A percentile compares a stretch with the other conserved stretches of the same genome.
Conservation (phyloP, 2,329 filamentous ascomycete genomes). For the Davidsoniella neocaledoniae region DNA sequence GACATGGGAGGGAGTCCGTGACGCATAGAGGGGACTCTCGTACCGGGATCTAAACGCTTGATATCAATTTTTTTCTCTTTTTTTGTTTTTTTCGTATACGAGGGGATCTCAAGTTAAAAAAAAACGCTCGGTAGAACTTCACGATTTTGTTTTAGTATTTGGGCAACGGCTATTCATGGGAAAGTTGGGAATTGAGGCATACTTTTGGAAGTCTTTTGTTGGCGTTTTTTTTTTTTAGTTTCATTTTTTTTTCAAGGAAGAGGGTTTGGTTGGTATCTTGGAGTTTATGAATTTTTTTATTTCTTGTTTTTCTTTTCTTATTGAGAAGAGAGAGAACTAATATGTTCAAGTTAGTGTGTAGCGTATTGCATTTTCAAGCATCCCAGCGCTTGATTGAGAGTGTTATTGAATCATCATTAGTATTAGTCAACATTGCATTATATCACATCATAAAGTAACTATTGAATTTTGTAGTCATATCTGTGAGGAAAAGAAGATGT, state of each 20-base stretch:
- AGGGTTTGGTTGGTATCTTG: not conserved
- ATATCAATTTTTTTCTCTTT: not conserved
- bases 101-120: not conserved
- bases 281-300: slow-evolving; percentile 6
- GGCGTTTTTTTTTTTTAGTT: slow-evolving; percentile 5
- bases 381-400: not conserved
- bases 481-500: too few relatives aligned
- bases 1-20: slow-evolving; percentile 26
- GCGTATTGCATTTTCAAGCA: not conserved
- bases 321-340: not conserved
- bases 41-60: not conserved
- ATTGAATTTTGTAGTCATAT: too few relatives aligned
- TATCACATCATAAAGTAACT: too few relatives aligned
- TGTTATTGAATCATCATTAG: slow-evolving; percentile 1
- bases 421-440: too few relatives aligned
- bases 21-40: slow-evolving; percentile 10
- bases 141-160: not conserved
- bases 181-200: not conserved
- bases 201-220: not conserved
- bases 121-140: not conserved
- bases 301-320: slow-evolving; percentile 9
- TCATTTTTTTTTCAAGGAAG: not conserved
- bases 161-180: not conserved
- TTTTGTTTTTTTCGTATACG: not conserved
- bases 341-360: slow-evolving; percentile 9